phyloP scores from a whole-genome alignment of 2,329 filamentous ascomycete species.

The Proliferodiscus dingleyae region DNA sequence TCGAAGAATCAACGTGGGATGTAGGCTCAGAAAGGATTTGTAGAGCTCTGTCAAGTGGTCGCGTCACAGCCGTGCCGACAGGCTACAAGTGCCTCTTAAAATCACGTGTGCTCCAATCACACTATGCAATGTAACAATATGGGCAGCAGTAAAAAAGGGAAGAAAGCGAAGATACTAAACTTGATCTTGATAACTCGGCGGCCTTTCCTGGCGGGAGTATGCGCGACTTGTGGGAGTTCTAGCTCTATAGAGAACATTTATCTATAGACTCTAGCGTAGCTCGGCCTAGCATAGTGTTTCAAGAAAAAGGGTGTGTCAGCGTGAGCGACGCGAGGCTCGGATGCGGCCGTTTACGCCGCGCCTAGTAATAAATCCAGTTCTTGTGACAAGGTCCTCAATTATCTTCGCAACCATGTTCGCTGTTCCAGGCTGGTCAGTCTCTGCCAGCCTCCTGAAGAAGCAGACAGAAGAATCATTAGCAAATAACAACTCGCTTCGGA shows the following conservation, averaged over 20 bases:
- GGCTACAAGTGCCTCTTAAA: not conserved
- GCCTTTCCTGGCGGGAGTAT: too few relatives aligned
- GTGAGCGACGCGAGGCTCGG: too few relatives aligned
- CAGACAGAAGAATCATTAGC: slow-evolving; percentile 42
- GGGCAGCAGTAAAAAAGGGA: not conserved
- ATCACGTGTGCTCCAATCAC: not conserved
- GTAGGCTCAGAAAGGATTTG: not conserved
- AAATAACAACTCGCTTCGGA: slow-evolving; percentile 25
- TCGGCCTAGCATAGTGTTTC: too few relatives aligned
- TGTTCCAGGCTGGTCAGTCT: slow-evolving; percentile 86
- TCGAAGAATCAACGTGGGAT: not conserved
- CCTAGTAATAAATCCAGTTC: too few relatives aligned
- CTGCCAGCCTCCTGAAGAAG: slow-evolving; percentile 64
- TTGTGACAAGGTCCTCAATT: not conserved
- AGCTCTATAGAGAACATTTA: too few relatives aligned
- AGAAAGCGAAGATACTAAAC: not conserved
- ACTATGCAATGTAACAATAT: not conserved
- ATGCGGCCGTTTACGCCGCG: too few relatives aligned
- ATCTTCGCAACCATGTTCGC: slow-evolving; percentile 65
- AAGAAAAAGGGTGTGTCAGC: not conserved
- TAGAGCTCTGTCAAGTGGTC: too few relatives aligned
- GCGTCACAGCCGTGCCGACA: not conserved
- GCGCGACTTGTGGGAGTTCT: too few relatives aligned
- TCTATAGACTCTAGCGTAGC: too few relatives aligned
- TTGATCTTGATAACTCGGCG: too few relatives aligned